A percentile compares a stretch with the other conserved stretches of the same genome.
Evolutionary conservation across 345 rosid species (phyloP).

Genomic region (Cardamine resedifolia): DNA sequence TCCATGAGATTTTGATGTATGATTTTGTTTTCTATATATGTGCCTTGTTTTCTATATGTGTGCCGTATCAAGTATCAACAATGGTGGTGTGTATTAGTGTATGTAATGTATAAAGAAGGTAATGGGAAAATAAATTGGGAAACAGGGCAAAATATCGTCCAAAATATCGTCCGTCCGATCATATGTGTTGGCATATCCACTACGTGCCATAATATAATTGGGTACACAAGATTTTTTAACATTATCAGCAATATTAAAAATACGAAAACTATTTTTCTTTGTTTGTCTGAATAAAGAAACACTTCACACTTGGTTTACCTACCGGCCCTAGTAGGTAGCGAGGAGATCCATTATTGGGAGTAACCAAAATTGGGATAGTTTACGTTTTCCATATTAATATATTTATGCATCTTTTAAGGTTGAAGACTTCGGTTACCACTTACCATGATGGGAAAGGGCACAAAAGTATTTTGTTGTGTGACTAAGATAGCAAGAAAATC

Average conservation of each 20-base stretch:
- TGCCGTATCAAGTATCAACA: neutral
- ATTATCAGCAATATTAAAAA: neutral
- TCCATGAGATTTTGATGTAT: neutral
- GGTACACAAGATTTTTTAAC: slow-evolving; percentile 18
- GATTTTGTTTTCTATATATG: too few species aligned
- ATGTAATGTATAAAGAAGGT: neutral
- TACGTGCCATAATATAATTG: slow-evolving; percentile 24
- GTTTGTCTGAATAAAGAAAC: neutral
- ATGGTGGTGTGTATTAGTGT: slow-evolving; percentile 6
- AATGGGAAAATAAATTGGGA: neutral
- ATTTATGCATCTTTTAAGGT: slow-evolving; percentile 38
- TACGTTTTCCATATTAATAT: slow-evolving; percentile 26
- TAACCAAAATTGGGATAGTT: slow-evolving; percentile 37
- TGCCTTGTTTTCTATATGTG: neutral
- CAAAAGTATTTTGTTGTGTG: slow-evolving; percentile 16
- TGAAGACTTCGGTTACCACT: slow-evolving; percentile 34
- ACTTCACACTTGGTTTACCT: slow-evolving; percentile 20
- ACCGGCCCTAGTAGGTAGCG: slow-evolving; percentile 31
- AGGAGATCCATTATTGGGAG: slow-evolving; percentile 30
- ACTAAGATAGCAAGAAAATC: slow-evolving; percentile 14
- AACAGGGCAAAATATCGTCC: too few species aligned
- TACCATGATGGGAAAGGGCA: slow-evolving; percentile 38
- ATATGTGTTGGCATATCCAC: slow-evolving; percentile 24
- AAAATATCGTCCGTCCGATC: slow-evolving; percentile 20
- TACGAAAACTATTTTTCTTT: neutral